Conservation (phyloP, 2,329 filamentous ascomycete species). For the Epichloe coenophiala region DNA sequence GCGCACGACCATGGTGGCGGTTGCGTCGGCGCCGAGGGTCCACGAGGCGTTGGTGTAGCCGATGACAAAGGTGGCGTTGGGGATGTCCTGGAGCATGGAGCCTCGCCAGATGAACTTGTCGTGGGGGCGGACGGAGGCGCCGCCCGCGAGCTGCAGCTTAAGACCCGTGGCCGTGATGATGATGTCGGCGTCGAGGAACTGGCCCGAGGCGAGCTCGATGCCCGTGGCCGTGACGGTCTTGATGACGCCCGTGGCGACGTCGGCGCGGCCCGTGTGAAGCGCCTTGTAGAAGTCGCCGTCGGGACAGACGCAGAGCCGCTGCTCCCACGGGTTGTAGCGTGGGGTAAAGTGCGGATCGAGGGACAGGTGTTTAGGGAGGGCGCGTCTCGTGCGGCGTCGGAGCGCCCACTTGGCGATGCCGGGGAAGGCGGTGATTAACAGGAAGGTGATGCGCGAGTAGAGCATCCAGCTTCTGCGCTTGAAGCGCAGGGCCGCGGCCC, state of each 20-base stretch:
- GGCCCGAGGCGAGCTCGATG: slow-evolving; percentile 29
- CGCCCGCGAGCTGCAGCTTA: slow-evolving; percentile 41
- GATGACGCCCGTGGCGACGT: slow-evolving; percentile 35
- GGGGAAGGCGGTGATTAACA: neutral
- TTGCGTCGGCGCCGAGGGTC: slow-evolving; percentile 42
- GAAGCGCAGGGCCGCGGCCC: slow-evolving; percentile 30
- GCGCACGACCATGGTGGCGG: slow-evolving; percentile 3
- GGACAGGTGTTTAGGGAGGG: slow-evolving; percentile 30
- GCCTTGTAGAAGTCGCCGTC: slow-evolving; percentile 38
- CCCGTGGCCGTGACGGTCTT: slow-evolving; percentile 29
- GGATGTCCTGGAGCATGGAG: slow-evolving; percentile 47
- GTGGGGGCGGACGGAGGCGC: slow-evolving; percentile 24
- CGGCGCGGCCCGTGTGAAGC: slow-evolving; percentile 23
- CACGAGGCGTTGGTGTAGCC: slow-evolving; percentile 53
- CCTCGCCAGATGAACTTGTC: slow-evolving; percentile 45
- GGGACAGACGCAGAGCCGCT: slow-evolving; percentile 55
- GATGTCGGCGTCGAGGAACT: slow-evolving; percentile 43
- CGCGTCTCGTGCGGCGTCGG: slow-evolving; percentile 31
- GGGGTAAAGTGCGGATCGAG: slow-evolving; percentile 48
- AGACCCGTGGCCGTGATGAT: slow-evolving; percentile 55
- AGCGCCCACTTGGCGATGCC: slow-evolving; percentile 17
- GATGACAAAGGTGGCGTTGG: slow-evolving; percentile 43
- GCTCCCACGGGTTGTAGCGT: slow-evolving; percentile 53
- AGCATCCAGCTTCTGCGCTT: slow-evolving; percentile 24
- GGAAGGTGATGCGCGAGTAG: slow-evolving; percentile 27